These are phyloP conservation scores for Umbilicaria muhlenbergii DNA, from an alignment of 495 filamentous ascomycete species.

Conservation along the genomic window DNA sequence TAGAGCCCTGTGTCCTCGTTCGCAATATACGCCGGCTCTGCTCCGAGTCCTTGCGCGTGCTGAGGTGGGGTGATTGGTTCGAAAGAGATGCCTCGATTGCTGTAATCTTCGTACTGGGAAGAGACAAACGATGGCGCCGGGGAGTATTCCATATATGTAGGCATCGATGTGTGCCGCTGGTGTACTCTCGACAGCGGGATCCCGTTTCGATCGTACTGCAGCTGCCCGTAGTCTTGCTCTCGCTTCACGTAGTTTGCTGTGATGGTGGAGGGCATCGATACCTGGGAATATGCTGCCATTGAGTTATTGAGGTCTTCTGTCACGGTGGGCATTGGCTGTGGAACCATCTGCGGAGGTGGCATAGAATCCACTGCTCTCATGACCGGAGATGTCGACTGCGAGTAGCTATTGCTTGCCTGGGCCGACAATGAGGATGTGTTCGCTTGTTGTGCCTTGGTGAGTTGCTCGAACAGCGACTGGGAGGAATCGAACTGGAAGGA, in stretches of 20 bases:
- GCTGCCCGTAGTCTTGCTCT: conserved; percentile 57
- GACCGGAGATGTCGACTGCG: conserved; percentile 69
- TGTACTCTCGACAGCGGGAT: conserved; percentile 67
- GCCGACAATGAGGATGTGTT: conserved; percentile 92
- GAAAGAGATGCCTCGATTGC: conserved; percentile 87
- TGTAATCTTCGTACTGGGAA: conserved; percentile 93
- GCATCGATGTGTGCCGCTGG: conserved; percentile 92
- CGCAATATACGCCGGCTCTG: conserved; percentile 90
- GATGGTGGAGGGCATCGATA: conserved; percentile 43
- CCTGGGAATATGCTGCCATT: conserved; percentile 58
- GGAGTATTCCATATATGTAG: conserved; percentile 93
- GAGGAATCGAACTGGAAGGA: conserved; percentile 99
- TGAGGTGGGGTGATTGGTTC: conserved; percentile 95
- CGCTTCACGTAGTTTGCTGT: conserved; percentile 62
- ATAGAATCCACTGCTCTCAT: conserved; percentile 82
- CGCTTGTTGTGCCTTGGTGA: conserved; percentile 98
- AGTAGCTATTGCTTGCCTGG: conserved; percentile 61
- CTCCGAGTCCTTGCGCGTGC: conserved; percentile 56
- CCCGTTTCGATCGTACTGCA: conserved; percentile 84
- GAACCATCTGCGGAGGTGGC: conserved; percentile 63
- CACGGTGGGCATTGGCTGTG: conserved; percentile 61
- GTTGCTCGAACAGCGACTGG: conserved; percentile 96
- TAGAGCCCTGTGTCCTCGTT: conserved; percentile 95
- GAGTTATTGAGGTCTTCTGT: conserved; percentile 56
- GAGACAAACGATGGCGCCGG: conserved; percentile 95